Evolutionary conservation across 352 stramenopile genomes (phyloP).

Genomic region (Pythium pyrilobum): DNA sequence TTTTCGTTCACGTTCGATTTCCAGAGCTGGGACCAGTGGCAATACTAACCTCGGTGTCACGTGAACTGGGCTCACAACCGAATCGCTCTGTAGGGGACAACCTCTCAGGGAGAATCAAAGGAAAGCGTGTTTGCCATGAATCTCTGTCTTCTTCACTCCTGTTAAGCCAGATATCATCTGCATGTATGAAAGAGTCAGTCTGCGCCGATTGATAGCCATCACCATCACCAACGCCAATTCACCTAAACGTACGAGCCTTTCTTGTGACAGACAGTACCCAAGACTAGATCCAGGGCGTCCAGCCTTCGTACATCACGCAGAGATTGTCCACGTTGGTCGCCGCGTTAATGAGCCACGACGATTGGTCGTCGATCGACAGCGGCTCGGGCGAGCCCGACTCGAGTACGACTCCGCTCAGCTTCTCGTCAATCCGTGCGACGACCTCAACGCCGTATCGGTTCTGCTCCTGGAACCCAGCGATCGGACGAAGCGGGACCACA

Average conservation of each 20-base stretch:
- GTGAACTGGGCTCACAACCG: too few relatives aligned
- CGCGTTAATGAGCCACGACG: conserved; percentile 74
- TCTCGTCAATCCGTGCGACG: conserved; percentile 67
- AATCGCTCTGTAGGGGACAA: too few relatives aligned
- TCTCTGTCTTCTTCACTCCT: too few relatives aligned
- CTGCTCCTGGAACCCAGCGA: conserved; percentile 24
- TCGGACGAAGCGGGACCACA: neutral
- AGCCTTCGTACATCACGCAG: conserved; percentile 87
- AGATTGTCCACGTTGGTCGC: conserved; percentile 79
- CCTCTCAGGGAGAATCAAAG: too few relatives aligned
- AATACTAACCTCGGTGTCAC: too few relatives aligned
- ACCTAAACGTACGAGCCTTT: too few relatives aligned
- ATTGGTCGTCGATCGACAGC: conserved; percentile 67
- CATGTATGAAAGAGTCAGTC: too few relatives aligned
- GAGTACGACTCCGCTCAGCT: conserved; percentile 49
- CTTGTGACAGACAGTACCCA: neutral
- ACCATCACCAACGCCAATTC: too few relatives aligned
- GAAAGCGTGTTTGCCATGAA: too few relatives aligned
- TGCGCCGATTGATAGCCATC: too few relatives aligned
- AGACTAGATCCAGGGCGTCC: conserved; percentile 82
- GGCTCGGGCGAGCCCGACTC: conserved; percentile 25
- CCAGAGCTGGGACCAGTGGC: neutral
- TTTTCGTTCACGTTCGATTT: conserved; percentile 10
- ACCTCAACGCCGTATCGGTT: conserved; percentile 62
- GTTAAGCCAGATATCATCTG: too few relatives aligned